Evolutionary conservation across 352 stramenopile species (phyloP).

Genomic region (Globisporangium barbulae): DNA sequence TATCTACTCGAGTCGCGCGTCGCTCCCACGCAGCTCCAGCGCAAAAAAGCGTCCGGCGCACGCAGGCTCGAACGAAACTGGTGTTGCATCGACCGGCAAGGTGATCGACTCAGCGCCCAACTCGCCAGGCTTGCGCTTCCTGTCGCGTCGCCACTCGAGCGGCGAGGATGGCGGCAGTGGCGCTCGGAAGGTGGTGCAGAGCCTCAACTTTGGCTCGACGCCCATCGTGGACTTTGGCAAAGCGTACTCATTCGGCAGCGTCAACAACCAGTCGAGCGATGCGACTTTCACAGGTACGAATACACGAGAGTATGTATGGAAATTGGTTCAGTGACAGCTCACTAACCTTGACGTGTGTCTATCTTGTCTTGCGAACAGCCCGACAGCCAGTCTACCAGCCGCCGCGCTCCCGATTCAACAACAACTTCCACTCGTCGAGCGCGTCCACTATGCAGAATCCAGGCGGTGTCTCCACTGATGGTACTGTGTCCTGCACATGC

Average conservation of each 20-base stretch:
- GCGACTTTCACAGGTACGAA: constrained; percentile 12
- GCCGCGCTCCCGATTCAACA: constrained; percentile 49
- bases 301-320: no score
- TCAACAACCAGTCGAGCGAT: constrained; percentile 4
- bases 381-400: constrained; percentile 41
- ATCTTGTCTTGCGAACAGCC: constrained; percentile 20
- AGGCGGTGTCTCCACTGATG: constrained; percentile 30
- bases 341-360: neutral
- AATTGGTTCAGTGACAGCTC: neutral
- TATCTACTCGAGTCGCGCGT: constrained; percentile 59
- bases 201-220: constrained; percentile 44
- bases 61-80: neutral
- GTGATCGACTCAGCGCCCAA: constrained; percentile 52
- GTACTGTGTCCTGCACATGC: constrained; percentile 15
- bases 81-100: constrained; percentile 21
- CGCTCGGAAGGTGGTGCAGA: constrained; percentile 35
- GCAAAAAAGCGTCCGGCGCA: constrained; percentile 26
- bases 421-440: constrained; percentile 33
- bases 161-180: constrained; percentile 16
- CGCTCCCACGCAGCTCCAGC: constrained; percentile 34
- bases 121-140: constrained; percentile 18
- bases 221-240: constrained; percentile 17
- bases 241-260: constrained; percentile 2
- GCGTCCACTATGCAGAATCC: constrained; percentile 22
- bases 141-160: constrained; percentile 40